Evolutionary conservation across 2,329 filamentous ascomycete genomes (phyloP).

Genomic region (Botrytis fabae): DNA sequence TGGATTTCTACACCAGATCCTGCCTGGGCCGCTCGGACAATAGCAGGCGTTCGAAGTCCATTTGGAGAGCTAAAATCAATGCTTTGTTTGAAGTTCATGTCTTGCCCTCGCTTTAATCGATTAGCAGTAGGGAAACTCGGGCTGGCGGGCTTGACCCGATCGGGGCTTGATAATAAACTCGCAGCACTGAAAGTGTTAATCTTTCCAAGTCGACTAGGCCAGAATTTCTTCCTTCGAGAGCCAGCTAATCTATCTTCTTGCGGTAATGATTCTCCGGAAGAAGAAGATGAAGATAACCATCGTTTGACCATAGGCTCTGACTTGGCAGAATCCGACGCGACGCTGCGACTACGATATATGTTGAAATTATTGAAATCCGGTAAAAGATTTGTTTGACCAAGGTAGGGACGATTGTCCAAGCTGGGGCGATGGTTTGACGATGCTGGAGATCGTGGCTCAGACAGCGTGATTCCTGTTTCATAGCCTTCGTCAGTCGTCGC

Average conservation of each 20-base stretch:
- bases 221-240: conserved; percentile 7
- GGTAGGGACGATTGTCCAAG: neutral
- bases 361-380: conserved; percentile 10
- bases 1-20: conserved; percentile 14
- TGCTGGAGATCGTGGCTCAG: neutral
- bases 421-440: neutral
- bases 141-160: neutral
- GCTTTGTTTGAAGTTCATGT: neutral
- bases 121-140: neutral
- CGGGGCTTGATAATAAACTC: conserved; percentile 2
- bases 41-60: neutral
- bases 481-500: conserved; percentile 9
- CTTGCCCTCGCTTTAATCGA: conserved; percentile 2
- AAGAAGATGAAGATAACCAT: conserved; percentile 7
- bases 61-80: conserved; percentile 8
- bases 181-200: conserved; percentile 8
- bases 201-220: neutral
- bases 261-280: conserved; percentile 13
- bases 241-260: neutral
- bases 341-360: conserved; percentile 10
- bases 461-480: neutral
- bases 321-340: neutral
- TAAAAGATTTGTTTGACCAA: neutral
- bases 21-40: neutral
- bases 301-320: conserved; percentile 15